These are phyloP conservation scores for Neurospora crassa DNA, from an alignment of 2,329 filamentous ascomycete species.

Conservation along the genomic window DNA sequence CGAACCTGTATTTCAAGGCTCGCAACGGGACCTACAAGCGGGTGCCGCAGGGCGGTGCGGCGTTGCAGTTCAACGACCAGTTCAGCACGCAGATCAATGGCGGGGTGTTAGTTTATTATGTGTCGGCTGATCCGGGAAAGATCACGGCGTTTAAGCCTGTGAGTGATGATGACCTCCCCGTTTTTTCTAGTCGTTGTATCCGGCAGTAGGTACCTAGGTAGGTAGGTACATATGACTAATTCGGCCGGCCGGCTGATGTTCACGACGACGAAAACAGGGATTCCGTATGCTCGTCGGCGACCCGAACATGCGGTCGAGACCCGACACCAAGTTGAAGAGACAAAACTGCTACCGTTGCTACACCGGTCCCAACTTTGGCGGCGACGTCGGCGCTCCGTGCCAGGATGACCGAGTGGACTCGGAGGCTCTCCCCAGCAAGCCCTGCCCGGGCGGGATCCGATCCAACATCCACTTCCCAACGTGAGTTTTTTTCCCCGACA, in stretches of 20 bases:
- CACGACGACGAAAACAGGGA: slow-evolving; percentile 21
- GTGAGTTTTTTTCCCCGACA: slow-evolving; percentile 27
- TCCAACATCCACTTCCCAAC: slow-evolving; percentile 38
- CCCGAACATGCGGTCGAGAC: slow-evolving; percentile 24
- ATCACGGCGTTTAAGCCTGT: slow-evolving; percentile 38
- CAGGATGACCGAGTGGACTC: slow-evolving; percentile 24
- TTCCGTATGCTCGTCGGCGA: slow-evolving; percentile 41
- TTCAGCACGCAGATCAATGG: slow-evolving; percentile 32
- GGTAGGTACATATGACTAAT: background rate
- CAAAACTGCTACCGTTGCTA: slow-evolving; percentile 36
- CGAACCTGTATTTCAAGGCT: slow-evolving; percentile 27
- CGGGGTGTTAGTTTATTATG: slow-evolving; percentile 37
- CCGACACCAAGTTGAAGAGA: slow-evolving; percentile 21
- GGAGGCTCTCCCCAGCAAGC: slow-evolving; percentile 27
- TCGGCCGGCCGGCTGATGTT: slow-evolving; percentile 26
- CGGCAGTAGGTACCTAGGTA: background rate
- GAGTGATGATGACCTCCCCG: slow-evolving; percentile 34
- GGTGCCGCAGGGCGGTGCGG: slow-evolving; percentile 40
- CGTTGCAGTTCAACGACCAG: slow-evolving; percentile 33
- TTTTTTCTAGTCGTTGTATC: background rate
- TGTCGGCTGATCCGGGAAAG: slow-evolving; percentile 30
- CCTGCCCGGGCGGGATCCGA: slow-evolving; percentile 34
- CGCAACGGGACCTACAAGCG: slow-evolving; percentile 27
- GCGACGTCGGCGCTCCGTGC: slow-evolving; percentile 29
- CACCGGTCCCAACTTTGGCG: slow-evolving; percentile 35